Conservation (phyloP, 2,329 filamentous ascomycete genomes). For the Colletotrichum tamarilloi region DNA sequence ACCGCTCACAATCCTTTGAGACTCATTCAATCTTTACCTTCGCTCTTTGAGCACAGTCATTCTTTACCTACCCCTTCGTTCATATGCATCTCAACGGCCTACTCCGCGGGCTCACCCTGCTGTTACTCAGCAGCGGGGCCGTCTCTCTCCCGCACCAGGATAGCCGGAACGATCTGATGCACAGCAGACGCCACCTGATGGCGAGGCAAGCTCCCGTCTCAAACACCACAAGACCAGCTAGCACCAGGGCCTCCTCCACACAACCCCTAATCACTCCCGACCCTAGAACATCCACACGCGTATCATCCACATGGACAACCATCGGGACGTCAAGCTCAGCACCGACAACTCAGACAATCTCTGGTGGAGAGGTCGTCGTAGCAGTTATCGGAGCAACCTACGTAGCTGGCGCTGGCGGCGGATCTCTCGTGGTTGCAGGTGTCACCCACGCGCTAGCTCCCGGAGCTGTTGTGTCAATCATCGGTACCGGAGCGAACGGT, state of each 20-base stretch:
- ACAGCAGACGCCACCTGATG: background rate
- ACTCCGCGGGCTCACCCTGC: background rate
- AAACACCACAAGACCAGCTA: background rate
- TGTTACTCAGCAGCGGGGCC: background rate
- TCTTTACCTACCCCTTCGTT: background rate
- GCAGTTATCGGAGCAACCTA: constrained; percentile 16
- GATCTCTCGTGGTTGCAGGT: background rate
- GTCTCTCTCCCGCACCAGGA: background rate
- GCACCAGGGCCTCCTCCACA: background rate
- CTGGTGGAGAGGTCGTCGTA: background rate
- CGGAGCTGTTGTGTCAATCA: constrained; percentile 9
- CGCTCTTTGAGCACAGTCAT: background rate
- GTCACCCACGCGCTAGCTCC: background rate
- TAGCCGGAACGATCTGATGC: background rate
- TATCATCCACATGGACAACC: background rate
- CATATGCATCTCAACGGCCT: background rate
- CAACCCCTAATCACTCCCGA: constrained; percentile 1
- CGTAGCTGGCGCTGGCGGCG: constrained; percentile 1
- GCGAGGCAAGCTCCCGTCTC: background rate
- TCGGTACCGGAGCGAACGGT: background rate
- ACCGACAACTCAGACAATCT: background rate
- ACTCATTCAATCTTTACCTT: background rate
- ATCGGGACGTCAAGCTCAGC: background rate
- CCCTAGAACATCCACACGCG: background rate
- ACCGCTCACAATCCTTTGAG: background rate